Evolutionary conservation across 2,329 filamentous ascomycete genomes (phyloP), one percentile per base, ranked within the genome.

Genomic region (Ascochyta koolunga): DNA sequence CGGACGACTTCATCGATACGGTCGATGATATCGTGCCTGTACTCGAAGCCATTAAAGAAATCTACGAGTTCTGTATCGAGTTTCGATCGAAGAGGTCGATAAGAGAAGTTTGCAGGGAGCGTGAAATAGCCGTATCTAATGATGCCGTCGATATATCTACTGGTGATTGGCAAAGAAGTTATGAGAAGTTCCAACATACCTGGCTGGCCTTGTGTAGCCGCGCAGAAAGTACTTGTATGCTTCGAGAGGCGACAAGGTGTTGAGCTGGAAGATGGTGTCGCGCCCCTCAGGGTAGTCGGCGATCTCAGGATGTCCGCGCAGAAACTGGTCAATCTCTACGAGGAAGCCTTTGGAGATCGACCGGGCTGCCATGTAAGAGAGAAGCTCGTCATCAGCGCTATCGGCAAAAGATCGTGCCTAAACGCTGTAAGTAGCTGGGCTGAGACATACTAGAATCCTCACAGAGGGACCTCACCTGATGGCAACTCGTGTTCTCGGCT

Each of bases 181-280:
- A 13, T 3, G 5, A 8, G 15, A 18, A 5, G 5, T n/a, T 27
- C 22, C 5, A 43, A 46, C 56, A 22, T 61, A 70, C 54, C 68
- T 58, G 3, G 67, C 67, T 27, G 68, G 68, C 15, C 60, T 54
- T 7, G 61, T 68, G 43, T 69, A 71, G 2, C 67, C 68, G 19
- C 59, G 64, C 25, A 71, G 21, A 44, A 71, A 71, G 47, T 54
- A 58, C 22, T 53, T 53, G 37, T 69, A 70, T 0, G 67, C 67
- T 2, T 64, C 46, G 2, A 70, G 49, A 4, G 68, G 66, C 5
- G 50, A 16, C 13, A 49, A 21, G 0, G 25, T 44, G 35, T 65
- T 66, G 13, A 70, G 54, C 13, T 56, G 4, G 5, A 29, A 15
- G 13, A 64, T 43, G 16, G 58, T 55, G 9, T 41, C 37, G 5